Conservation (phyloP, 257 asterid genomes). For the Ocimum tenuiflorum region DNA sequence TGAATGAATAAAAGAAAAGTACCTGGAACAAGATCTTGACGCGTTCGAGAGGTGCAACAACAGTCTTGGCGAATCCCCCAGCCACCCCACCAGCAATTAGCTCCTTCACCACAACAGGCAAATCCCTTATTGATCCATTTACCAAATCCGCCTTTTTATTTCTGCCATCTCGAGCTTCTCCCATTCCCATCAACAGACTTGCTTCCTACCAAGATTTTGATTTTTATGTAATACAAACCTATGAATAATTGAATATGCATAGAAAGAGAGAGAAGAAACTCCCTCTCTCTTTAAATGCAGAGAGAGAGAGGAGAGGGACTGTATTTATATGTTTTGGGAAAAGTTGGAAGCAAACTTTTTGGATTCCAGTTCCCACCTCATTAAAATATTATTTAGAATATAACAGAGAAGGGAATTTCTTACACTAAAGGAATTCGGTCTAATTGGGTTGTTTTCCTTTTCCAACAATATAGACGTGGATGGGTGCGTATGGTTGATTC, state of each 20-base stretch:
- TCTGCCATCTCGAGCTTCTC: constrained; percentile 37
- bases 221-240: background rate
- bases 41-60: constrained; percentile 95
- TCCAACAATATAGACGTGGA: too few relatives aligned
- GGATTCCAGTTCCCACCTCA: constrained; percentile 5
- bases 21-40: constrained; percentile 83
- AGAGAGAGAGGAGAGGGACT: background rate
- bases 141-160: too few relatives aligned
- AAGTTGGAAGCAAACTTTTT: background rate
- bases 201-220: background rate
- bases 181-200: too few relatives aligned
- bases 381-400: background rate
- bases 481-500: too few relatives aligned
- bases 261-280: background rate
- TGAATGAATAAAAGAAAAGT: constrained; percentile 77
- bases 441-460: too few relatives aligned
- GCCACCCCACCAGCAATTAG: constrained; percentile 90
- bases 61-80: constrained; percentile 88
- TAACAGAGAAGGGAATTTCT: background rate
- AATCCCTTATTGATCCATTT: constrained; percentile 48
- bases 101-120: constrained; percentile 75
- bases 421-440: background rate
- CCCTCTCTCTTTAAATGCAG: constrained; percentile 8
- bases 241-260: background rate
- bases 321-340: constrained; percentile 11